A percentile compares a stretch with the other conserved stretches of the same genome.
Conservation (phyloP, 352 stramenopile species). For the Globisporangium splendens region DNA sequence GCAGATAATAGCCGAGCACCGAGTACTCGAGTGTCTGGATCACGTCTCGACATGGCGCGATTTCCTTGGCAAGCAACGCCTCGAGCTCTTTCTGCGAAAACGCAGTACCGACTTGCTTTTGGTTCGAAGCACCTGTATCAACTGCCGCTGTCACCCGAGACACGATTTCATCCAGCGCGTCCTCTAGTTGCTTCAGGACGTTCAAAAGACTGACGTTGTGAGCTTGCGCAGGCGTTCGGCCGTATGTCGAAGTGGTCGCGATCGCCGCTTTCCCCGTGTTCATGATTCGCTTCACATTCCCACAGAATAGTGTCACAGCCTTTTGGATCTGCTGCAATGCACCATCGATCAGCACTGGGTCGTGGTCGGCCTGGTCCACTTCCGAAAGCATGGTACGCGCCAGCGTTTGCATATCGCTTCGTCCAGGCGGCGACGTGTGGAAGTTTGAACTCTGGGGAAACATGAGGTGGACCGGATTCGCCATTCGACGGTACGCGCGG, state of each 20-base stretch:
- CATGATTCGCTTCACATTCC: slow-evolving; percentile 71
- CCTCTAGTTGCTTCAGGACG: slow-evolving; percentile 60
- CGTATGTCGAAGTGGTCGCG: slow-evolving; percentile 39
- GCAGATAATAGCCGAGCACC: slow-evolving; percentile 70
- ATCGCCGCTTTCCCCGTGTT: slow-evolving; percentile 55
- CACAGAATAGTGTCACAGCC: slow-evolving; percentile 62
- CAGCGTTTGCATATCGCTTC: slow-evolving; percentile 82
- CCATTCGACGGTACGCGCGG: slow-evolving; percentile 51
- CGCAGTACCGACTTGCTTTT: background rate
- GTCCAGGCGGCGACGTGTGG: slow-evolving; percentile 72
- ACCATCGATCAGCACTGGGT: slow-evolving; percentile 52
- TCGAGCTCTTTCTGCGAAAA: slow-evolving; percentile 38
- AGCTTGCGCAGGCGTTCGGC: slow-evolving; percentile 59
- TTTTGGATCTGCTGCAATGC: slow-evolving; percentile 62
- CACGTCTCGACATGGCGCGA: slow-evolving; percentile 43
- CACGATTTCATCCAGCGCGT: slow-evolving; percentile 52
- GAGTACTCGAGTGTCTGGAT: slow-evolving; percentile 55
- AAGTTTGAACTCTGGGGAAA: slow-evolving; percentile 83
- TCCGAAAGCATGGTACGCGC: slow-evolving; percentile 69
- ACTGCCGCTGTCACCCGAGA: slow-evolving; percentile 29
- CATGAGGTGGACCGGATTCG: slow-evolving; percentile 84
- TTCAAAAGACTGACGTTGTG: slow-evolving; percentile 81
- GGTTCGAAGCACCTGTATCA: slow-evolving; percentile 7
- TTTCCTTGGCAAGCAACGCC: slow-evolving; percentile 26
- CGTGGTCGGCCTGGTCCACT: slow-evolving; percentile 59